Base-by-base conservation (phyloP, 768 basidiomycete genomes). In the Gymnopilus dilepis region DNA sequence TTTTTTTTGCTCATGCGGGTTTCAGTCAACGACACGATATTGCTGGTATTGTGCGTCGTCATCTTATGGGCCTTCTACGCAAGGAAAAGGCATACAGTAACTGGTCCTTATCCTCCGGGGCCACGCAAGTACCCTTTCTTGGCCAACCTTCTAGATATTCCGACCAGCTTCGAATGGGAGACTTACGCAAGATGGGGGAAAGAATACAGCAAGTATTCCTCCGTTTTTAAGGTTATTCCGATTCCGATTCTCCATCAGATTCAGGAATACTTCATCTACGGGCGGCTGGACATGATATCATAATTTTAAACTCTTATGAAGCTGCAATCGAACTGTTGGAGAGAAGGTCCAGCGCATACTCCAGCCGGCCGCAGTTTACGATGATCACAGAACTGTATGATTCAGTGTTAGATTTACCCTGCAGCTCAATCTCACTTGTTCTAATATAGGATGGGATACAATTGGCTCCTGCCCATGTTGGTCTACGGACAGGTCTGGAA, bases 131-230 rank as follows among this genome's bases (percentile, higher is more conserved):
- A 78, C 12, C 82, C 81, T 4, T 47, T 83, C 6, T 28, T 84
- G 34, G 82, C 80, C 1, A 84, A 83, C 60, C 62, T 81, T 17
- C 68, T 80, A 2, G 76, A 80, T 42, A 73, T 83, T 65, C 82
- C 83, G 15, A 69, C 76, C 6, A 57, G 66, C 34, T 76, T 73
- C 22, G 73, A 76, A n/a, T 84, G 82, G 81, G 65, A 80, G 57
- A 72, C 76, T 24, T 82, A 78, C 59, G 34, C 70, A 4, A 62
- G 75, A 51, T 84, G 82, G 83, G 76, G 73, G 19, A 68, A 74
- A 54, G 72, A 77, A 70, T 83, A 76, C 45, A 74, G 82, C 73
- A 41, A 13, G 65, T 64, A 17, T 21, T 19, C 38, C 45, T 19
- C 7, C 9, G 22, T 26, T 51, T 40, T 7, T 19, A 17, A 1